Conservation (phyloP, 495 filamentous ascomycete species). For the Neurospora sp. region DNA sequence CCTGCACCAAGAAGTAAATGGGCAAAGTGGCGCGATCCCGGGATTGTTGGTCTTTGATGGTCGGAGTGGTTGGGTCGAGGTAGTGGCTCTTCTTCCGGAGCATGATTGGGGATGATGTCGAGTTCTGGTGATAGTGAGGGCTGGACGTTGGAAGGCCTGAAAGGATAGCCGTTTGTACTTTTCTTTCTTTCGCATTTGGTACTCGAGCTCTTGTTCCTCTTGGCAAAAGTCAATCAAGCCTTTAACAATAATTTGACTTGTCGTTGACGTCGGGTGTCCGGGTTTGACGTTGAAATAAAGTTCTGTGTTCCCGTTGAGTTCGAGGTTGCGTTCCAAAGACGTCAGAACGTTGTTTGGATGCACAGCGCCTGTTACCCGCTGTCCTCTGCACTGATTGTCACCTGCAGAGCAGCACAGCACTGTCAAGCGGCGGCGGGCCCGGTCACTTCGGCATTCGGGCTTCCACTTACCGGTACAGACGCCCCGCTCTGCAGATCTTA, state of each 20-base stretch:
- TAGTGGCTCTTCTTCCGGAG: background rate
- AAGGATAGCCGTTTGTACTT: background rate
- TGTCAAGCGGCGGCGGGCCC: background rate
- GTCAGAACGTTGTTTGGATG: background rate
- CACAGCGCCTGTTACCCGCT: background rate
- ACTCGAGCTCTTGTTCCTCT: background rate
- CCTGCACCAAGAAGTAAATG: conserved; percentile 28
- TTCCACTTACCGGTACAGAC: background rate
- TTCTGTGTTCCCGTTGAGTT: background rate
- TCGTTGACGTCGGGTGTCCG: background rate
- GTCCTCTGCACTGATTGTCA: background rate
- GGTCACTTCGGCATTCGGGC: background rate
- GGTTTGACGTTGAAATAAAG: background rate
- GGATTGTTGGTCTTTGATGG: background rate
- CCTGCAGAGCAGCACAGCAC: background rate
- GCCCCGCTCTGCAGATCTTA: background rate
- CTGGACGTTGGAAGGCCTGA: background rate
- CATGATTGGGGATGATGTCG: background rate
- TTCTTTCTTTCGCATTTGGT: background rate
- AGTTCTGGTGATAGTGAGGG: background rate
- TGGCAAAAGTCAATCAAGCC: conserved; percentile 26
- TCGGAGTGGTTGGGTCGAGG: background rate
- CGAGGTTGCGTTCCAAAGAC: background rate
- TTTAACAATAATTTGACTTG: conserved; percentile 3
- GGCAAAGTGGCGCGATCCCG: background rate